Conservation (phyloP, 140 eudicot genomes). For the Flaveria floridana region DNA sequence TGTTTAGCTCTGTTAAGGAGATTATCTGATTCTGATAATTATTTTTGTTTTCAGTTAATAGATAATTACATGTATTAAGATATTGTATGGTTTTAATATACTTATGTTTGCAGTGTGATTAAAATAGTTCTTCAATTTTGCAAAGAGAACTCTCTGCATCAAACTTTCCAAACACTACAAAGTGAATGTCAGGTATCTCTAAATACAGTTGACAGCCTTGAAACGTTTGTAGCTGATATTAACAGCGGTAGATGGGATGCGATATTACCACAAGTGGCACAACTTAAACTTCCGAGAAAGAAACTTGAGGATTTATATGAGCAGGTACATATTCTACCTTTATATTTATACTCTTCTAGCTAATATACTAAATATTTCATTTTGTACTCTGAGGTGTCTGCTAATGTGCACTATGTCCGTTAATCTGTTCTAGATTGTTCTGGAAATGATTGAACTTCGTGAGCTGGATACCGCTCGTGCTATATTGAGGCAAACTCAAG, state of each 20-base stretch:
- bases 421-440: constrained; percentile 61
- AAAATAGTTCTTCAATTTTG: constrained; percentile 96
- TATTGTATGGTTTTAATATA: constrained; percentile 1
- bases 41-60: not conserved
- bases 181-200: constrained; percentile 93
- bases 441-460: constrained; percentile 99
- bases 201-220: constrained; percentile 95
- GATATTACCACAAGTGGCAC: constrained; percentile 90
- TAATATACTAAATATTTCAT: not conserved
- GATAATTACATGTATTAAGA: not conserved
- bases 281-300: constrained; percentile 90
- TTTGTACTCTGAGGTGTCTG: constrained; percentile 25
- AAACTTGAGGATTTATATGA: constrained; percentile 88
- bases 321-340: constrained; percentile 53
- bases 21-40: not conserved
- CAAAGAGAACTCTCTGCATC: constrained; percentile 94
- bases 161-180: constrained; percentile 88
- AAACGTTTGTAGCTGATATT: constrained; percentile 94
- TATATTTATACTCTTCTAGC: not conserved
- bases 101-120: constrained; percentile 71
- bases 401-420: constrained; percentile 13
- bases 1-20: not conserved
- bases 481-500: constrained; percentile 92
- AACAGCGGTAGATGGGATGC: constrained; percentile 98
- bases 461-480: constrained; percentile 98